phyloP scores from a whole-genome alignment of 2,329 filamentous ascomycete genomes.

The Lasiodiplodia sp. region DNA sequence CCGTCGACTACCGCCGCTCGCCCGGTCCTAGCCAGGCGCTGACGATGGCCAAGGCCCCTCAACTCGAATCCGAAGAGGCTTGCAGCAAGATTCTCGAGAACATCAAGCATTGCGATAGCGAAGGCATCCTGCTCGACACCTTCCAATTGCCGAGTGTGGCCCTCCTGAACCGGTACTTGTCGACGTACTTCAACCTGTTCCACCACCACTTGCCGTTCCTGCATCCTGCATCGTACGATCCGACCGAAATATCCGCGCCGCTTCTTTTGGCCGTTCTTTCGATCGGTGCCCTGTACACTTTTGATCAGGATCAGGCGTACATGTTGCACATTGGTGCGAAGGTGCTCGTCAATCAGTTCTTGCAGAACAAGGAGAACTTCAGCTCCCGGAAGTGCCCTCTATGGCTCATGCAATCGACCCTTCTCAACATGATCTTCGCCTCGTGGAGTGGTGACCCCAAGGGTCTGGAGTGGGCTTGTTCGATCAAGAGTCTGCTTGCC shows the following conservation, averaged over 20 bases:
- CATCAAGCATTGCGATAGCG: constrained; percentile 79
- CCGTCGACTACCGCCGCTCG: constrained; percentile 73
- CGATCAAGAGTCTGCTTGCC: constrained; percentile 95
- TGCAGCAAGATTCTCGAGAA: constrained; percentile 85
- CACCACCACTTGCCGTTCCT: constrained; percentile 96
- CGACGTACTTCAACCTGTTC: constrained; percentile 96
- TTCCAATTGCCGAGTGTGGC: constrained; percentile 85
- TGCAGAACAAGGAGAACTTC: constrained; percentile 98
- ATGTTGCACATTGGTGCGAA: constrained; percentile 98
- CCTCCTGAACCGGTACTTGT: constrained; percentile 88
- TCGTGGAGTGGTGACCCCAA: constrained; percentile 99
- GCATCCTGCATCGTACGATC: constrained; percentile 88
- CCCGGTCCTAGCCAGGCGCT: constrained; percentile 71
- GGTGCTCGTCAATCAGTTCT: constrained; percentile 93
- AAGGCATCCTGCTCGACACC: constrained; percentile 83
- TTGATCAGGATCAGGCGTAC: constrained; percentile 96
- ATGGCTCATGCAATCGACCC: constrained; percentile 97
- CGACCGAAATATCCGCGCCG: constrained; percentile 79
- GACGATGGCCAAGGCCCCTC: constrained; percentile 74
- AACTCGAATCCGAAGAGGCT: constrained; percentile 84
- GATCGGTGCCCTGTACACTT: constrained; percentile 94
- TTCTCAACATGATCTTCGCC: constrained; percentile 98
- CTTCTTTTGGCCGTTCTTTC: constrained; percentile 89
- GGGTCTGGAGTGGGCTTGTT: constrained; percentile 97
- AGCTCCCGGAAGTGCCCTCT: constrained; percentile 96